phyloP scores from a whole-genome alignment of 257 asterid species.

The Anisodus acutangulus region DNA sequence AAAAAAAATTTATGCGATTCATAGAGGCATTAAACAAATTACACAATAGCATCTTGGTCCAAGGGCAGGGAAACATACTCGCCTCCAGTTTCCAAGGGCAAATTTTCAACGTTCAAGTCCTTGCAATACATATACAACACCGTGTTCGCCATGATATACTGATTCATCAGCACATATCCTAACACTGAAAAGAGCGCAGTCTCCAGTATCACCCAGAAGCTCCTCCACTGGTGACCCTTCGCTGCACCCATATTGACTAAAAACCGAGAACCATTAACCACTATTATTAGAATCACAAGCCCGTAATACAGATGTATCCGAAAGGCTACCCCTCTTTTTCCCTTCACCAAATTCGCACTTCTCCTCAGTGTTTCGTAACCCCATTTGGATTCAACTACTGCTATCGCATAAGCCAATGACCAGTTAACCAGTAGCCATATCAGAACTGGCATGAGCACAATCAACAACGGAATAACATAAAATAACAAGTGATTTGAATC shows the following conservation, averaged over 20 bases:
- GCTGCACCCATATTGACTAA: slow-evolving; percentile 51
- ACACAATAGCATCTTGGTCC: too few species aligned
- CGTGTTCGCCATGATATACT: not conserved
- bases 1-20: too few species aligned
- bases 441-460: not conserved
- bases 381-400: slow-evolving; percentile 28
- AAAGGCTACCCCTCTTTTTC: not conserved
- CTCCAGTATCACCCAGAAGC: not conserved
- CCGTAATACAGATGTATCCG: slow-evolving; percentile 27
- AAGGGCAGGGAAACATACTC: too few species aligned
- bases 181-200: not conserved
- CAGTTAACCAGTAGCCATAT: slow-evolving; percentile 25
- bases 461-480: too few species aligned
- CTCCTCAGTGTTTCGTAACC: slow-evolving; percentile 30
- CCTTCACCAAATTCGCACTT: slow-evolving; percentile 29
- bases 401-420: slow-evolving; percentile 31
- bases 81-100: too few species aligned
- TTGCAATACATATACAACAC: not conserved
- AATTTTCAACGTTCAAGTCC: too few species aligned
- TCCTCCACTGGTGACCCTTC: slow-evolving; percentile 36
- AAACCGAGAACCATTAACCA: slow-evolving; percentile 36
- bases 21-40: too few species aligned
- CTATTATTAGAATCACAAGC: slow-evolving; percentile 44
- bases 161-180: not conserved
- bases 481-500: not conserved